These are phyloP conservation scores for Globisporangium apiculatum DNA, from an alignment of 352 stramenopile species.

Conservation along the genomic window DNA sequence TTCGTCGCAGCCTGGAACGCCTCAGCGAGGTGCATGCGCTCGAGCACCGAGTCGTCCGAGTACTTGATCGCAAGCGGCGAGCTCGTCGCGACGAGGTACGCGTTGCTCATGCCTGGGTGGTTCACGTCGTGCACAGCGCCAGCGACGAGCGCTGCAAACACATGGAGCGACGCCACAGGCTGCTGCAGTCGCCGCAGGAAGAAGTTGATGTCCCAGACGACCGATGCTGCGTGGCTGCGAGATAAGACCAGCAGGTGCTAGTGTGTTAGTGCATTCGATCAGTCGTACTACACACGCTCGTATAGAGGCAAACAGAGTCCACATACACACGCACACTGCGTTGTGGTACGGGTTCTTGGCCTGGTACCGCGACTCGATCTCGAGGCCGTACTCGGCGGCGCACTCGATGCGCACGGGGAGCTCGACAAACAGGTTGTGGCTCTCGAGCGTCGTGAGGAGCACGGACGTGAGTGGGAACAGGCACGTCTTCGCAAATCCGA, in stretches of 20 bases:
- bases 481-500: slow-evolving; percentile 38
- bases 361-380: slow-evolving; percentile 64
- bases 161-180: slow-evolving; percentile 30
- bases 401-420: slow-evolving; percentile 48
- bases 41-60: slow-evolving; percentile 91
- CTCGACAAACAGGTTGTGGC: slow-evolving; percentile 48
- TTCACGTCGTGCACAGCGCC: slow-evolving; percentile 90
- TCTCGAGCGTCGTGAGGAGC: slow-evolving; percentile 59
- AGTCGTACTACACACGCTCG: neutral
- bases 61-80: slow-evolving; percentile 89
- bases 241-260: neutral
- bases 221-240: slow-evolving; percentile 52
- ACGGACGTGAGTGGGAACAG: slow-evolving; percentile 51
- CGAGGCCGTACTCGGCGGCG: slow-evolving; percentile 42
- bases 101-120: slow-evolving; percentile 90
- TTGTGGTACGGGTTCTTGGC: slow-evolving; percentile 79
- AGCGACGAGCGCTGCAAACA: slow-evolving; percentile 84
- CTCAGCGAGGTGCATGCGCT: slow-evolving; percentile 70
- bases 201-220: slow-evolving; percentile 70
- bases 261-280: neutral
- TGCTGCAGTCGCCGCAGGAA: slow-evolving; percentile 45
- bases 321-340: slow-evolving; percentile 32
- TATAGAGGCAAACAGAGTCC: neutral
- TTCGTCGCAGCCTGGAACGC: slow-evolving; percentile 62
- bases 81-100: slow-evolving; percentile 80